Evolutionary conservation across 352 stramenopile genomes (phyloP), one percentile per base, ranked within the genome.

Genomic region (Phytopythium sindhum): DNA sequence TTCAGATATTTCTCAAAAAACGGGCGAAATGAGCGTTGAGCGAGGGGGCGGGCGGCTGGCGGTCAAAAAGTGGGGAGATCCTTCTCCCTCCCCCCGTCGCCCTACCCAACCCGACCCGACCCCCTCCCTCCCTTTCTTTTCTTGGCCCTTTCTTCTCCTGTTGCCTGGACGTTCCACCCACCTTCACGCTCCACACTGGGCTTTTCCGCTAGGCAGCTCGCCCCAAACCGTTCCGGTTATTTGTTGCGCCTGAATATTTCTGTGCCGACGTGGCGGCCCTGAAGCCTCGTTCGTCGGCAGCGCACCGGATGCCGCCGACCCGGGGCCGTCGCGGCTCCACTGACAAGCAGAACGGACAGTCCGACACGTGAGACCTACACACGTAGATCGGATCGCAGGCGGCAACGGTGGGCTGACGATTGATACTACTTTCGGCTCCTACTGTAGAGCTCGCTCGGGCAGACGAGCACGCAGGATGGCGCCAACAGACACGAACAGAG

Each of bases 381-480:
- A n/a, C 45, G 45, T 11, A 48, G 42, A 48, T 48, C 21, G 42
- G 42, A 23, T 48, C 45, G 45, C n/a, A 23, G 45, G 42, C 42
- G 42, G 42, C 42, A 24, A 50, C 42, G 42, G 42, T 50, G 42
- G 39, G 42, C 47, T 56, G 50, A 39, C 50, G n/a, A 17, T 23
- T 24, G 26, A 37, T 56, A 33, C 58, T 55, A 72, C 65, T 69
- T 63, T 75, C 42, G 54, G 63, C 61, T 53, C n/a, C 45, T 54
- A 69, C 29, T 24, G 68, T 74, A 63, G 10, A 8, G 65, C 54
- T 66, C 65, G 45, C 65, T 37, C 14, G 5, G 56, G 66, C 66
- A 65, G 61, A 45, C 64, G 64, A 61, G 65, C 70, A 53, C 66
- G 71, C 66, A 69, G 3, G 23, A 19, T 31, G 45, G 45, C 45